These are phyloP conservation scores for Blepharisma stoltei DNA, from an alignment of 73 alveolate genomes.

Conservation along the genomic window DNA sequence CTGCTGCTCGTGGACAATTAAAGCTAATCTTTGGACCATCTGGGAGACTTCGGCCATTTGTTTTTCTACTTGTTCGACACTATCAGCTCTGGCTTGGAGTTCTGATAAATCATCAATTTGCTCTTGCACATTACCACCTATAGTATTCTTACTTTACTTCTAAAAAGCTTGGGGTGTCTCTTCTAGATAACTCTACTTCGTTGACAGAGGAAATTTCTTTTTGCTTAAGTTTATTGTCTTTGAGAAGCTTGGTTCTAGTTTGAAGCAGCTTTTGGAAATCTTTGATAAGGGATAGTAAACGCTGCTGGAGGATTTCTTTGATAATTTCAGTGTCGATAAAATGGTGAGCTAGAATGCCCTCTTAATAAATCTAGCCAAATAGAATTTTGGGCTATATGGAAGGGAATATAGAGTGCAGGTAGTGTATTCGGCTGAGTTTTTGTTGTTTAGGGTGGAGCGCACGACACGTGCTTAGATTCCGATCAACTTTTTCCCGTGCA, in stretches of 20 bases:
- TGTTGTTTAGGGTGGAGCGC: no score
- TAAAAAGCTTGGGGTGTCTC: conserved; percentile 10
- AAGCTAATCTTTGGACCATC: conserved; percentile 6
- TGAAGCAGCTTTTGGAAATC: not conserved
- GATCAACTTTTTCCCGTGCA: no score
- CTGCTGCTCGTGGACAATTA: conserved; percentile 26
- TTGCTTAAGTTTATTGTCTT: not conserved
- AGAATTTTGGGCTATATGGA: no score
- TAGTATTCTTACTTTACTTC: conserved; percentile 8
- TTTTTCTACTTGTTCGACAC: conserved; percentile 25
- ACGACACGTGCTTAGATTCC: no score
- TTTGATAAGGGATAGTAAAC: not conserved
- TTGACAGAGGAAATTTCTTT: not conserved
- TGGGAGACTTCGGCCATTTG: conserved; percentile 15
- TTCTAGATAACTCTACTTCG: conserved; percentile 6
- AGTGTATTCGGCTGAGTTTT: no score
- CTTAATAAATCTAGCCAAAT: no score
- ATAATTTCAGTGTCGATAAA: not conserved
- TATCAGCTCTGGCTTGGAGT: conserved; percentile 22
- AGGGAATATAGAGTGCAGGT: no score
- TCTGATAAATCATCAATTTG: not conserved
- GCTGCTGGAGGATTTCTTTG: not conserved
- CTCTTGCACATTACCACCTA: not conserved
- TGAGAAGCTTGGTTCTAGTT: conserved; percentile 7
- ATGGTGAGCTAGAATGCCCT: no score